Evolutionary conservation across 2,329 filamentous ascomycete species (phyloP).

Genomic region (Penicillium occitanis): DNA sequence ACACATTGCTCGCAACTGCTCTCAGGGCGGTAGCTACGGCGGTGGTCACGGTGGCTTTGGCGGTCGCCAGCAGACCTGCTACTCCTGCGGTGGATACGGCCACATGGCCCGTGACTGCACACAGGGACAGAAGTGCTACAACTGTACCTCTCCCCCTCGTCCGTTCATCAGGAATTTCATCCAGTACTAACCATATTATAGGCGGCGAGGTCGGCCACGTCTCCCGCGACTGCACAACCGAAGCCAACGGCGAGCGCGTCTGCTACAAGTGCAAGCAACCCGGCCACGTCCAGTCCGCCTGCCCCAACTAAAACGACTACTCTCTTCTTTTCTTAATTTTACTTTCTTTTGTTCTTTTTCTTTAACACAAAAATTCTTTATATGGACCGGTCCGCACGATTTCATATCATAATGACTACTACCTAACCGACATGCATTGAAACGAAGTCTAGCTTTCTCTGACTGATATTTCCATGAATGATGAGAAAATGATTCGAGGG

Average conservation of each 20-base stretch:
- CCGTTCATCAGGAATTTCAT: too few species aligned
- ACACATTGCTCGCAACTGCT: constrained; percentile 78
- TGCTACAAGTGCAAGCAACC: constrained; percentile 94
- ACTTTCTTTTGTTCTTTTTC: constrained; percentile 11
- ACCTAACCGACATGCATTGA: constrained; percentile 13
- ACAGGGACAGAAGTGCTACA: constrained; percentile 99
- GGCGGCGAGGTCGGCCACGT: constrained; percentile 87
- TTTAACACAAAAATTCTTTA: background rate
- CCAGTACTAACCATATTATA: constrained; percentile 30
- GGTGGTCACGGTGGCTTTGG: constrained; percentile 53
- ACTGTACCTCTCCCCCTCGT: constrained; percentile 61
- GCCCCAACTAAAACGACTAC: constrained; percentile 68
- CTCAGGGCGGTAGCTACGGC: constrained; percentile 53
- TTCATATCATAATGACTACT: constrained; percentile 20
- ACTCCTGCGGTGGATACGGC: constrained; percentile 94
- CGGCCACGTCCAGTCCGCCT: constrained; percentile 90
- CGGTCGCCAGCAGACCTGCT: constrained; percentile 79
- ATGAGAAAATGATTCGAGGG: constrained; percentile 9
- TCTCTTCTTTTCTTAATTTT: constrained; percentile 26
- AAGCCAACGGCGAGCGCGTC: constrained; percentile 86
- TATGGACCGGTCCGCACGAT: constrained; percentile 14
- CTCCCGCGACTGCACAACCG: constrained; percentile 92
- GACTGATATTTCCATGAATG: constrained; percentile 2
- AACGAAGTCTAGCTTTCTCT: constrained; percentile 6
- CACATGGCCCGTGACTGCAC: constrained; percentile 99